These are phyloP conservation scores for Coriaria nepalensis DNA, from an alignment of 306 rosid species.

Conservation along the genomic window DNA sequence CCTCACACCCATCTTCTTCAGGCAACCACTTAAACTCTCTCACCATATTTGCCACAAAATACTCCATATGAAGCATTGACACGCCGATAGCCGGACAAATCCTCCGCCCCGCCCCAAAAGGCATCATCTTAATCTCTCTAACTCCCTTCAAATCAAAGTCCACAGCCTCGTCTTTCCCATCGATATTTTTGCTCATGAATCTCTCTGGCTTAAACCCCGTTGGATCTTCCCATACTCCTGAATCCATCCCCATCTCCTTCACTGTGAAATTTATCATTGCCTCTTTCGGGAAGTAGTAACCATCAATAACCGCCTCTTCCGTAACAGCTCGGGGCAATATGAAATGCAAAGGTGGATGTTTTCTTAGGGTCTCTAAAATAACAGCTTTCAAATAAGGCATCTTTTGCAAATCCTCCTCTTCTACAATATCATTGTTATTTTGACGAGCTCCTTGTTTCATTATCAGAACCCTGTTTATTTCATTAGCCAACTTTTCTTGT, in stretches of 20 bases:
- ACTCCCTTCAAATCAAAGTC: conserved; percentile 36
- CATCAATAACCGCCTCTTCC: conserved; percentile 25
- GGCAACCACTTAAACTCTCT: conserved; percentile 31
- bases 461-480: conserved; percentile 20
- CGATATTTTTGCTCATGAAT: conserved; percentile 12
- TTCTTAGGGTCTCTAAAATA: conserved; percentile 31
- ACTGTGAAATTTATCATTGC: conserved; percentile 37
- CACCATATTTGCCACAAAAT: conserved; percentile 36
- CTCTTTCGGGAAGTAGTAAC: conserved; percentile 33
- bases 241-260: conserved; percentile 46
- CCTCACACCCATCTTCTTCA: conserved; percentile 28
- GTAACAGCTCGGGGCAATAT: conserved; percentile 35
- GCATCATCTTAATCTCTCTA: conserved; percentile 45
- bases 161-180: not conserved
- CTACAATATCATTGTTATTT: conserved; percentile 3
- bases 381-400: conserved; percentile 42
- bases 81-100: conserved; percentile 35
- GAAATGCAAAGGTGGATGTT: conserved; percentile 46
- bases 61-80: conserved; percentile 35
- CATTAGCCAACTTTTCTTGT: conserved; percentile 31
- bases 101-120: conserved; percentile 52
- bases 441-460: conserved; percentile 2
- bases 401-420: conserved; percentile 28
- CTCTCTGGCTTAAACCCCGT: conserved; percentile 50
- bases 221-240: conserved; percentile 49